Conservation (phyloP, 768 basidiomycete species). For the Trametes gibbosa region DNA sequence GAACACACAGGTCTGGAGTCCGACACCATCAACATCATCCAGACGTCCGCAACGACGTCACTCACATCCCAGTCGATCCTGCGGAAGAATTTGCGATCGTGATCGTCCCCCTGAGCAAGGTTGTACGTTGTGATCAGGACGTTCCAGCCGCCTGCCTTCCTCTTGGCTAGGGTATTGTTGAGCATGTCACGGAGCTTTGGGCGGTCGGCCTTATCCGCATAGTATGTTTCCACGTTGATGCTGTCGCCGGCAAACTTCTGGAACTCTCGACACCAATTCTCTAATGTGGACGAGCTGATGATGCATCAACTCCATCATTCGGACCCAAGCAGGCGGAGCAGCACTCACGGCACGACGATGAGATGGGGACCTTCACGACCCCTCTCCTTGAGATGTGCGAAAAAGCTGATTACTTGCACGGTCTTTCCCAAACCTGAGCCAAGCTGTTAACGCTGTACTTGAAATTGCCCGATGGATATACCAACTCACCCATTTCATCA, state of each 20-base stretch:
- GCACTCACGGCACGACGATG: conserved; percentile 88
- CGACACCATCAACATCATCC: background rate
- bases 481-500: conserved; percentile 92
- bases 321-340: background rate
- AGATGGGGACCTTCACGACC: conserved; percentile 85
- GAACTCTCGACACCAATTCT: conserved; percentile 99
- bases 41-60: background rate
- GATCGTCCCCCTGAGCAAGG: conserved; percentile 81
- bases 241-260: conserved; percentile 76
- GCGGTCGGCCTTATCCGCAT: conserved; percentile 89
- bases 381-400: conserved; percentile 81
- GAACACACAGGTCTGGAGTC: conserved; percentile 78
- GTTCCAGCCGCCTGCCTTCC: conserved; percentile 70
- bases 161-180: conserved; percentile 50
- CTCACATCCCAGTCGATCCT: conserved; percentile 91
- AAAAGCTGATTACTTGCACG: conserved; percentile 96
- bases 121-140: conserved; percentile 97
- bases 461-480: conserved; percentile 8
- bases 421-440: conserved; percentile 94
- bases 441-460: background rate
- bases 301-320: background rate
- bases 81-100: conserved; percentile 91
- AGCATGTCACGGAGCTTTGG: conserved; percentile 69
- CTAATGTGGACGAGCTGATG: conserved; percentile 85
- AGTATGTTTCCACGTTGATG: conserved; percentile 87